Conservation (phyloP, 169 alveolate genomes). For the Babesia microti region DNA sequence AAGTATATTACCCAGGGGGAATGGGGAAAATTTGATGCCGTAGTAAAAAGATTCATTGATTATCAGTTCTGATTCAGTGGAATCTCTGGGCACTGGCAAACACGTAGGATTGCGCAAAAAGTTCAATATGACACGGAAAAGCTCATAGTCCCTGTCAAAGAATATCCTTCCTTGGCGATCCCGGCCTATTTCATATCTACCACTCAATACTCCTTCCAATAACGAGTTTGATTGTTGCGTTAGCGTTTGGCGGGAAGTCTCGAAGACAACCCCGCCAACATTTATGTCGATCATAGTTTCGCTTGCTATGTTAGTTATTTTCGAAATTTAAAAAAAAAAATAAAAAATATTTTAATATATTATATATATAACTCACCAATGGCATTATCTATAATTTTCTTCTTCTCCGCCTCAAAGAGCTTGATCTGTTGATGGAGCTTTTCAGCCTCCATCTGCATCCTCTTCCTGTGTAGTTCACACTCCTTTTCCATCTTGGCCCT, state of each 20-base stretch:
- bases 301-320: conserved; percentile 66
- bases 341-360: no score
- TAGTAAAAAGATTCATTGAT: conserved; percentile 67
- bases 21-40: conserved; percentile 70
- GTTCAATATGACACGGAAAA: conserved; percentile 65
- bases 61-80: conserved; percentile 62
- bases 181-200: conserved; percentile 64
- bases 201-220: conserved; percentile 62
- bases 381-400: conserved; percentile 57
- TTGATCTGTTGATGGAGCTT: conserved; percentile 49
- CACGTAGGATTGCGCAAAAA: conserved; percentile 66
- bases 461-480: conserved; percentile 54
- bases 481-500: conserved; percentile 61
- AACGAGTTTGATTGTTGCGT: conserved; percentile 63
- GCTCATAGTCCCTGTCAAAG: conserved; percentile 73
- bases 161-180: conserved; percentile 73
- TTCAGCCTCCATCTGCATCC: conserved; percentile 57
- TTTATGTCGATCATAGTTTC: conserved; percentile 73
- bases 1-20: conserved; percentile 48
- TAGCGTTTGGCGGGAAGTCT: conserved; percentile 71
- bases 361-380: no score
- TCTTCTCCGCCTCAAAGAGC: conserved; percentile 60
- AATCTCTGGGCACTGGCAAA: conserved; percentile 63
- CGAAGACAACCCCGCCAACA: conserved; percentile 76
- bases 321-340: no score